Conservation (phyloP, 495 filamentous ascomycete species). For the Geopyxis carbonaria region DNA sequence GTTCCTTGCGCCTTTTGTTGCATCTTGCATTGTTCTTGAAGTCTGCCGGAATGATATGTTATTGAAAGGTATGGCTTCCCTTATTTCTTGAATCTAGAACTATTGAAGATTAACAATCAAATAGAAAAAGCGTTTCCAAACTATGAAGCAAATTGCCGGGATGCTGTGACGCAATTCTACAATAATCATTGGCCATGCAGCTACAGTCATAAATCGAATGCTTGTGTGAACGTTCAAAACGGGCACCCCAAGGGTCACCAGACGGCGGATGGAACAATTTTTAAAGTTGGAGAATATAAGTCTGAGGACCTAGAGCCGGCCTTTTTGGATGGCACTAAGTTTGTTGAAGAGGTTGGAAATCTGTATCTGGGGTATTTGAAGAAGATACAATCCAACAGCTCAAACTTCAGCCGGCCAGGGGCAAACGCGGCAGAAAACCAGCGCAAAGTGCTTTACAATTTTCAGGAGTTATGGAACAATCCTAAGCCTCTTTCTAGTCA, state of each 20-base stretch:
- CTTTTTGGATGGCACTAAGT: not conserved
- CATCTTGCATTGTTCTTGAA: conserved; percentile 27
- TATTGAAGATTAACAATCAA: not conserved
- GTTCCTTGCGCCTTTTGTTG: conserved; percentile 22
- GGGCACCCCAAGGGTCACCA: conserved; percentile 24
- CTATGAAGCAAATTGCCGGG: not conserved
- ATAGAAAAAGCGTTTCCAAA: not conserved
- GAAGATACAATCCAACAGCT: not conserved
- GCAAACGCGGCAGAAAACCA: not conserved
- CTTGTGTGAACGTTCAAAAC: conserved; percentile 4
- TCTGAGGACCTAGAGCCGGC: not conserved
- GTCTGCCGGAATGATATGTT: conserved; percentile 7
- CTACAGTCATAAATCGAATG: conserved; percentile 8
- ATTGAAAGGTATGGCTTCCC: conserved; percentile 11
- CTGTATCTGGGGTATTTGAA: not conserved
- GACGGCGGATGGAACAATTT: conserved; percentile 16
- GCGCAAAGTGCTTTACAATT: not conserved
- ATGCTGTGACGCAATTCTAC: conserved; percentile 17
- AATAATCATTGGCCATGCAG: conserved; percentile 16
- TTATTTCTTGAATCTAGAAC: not conserved
- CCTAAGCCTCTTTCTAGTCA: conserved; percentile 15
- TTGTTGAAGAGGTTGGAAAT: not conserved
- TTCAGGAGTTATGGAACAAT: not conserved
- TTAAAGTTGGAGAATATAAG: conserved; percentile 18
- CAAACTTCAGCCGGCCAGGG: not conserved